Base-by-base conservation (phyloP, 305 asterid species). In the Andrographis paniculata region DNA sequence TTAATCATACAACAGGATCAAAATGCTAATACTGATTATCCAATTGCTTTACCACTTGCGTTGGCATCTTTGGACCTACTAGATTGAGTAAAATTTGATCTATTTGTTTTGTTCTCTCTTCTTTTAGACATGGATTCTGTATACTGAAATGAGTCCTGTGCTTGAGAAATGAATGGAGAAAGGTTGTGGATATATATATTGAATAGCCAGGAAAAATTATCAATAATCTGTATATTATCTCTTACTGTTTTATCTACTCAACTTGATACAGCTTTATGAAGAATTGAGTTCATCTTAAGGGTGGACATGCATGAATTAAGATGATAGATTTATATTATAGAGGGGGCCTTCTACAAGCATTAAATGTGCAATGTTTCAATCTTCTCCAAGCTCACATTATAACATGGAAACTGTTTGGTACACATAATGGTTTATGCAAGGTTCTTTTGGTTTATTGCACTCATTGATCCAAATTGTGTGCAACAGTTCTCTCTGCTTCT, bases 401-500 rank as follows among this genome's bases (percentile, higher is more conserved):
- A 28, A 28, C 33, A 28, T 20, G 17, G 14, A 9, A 33, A 6
- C n/a, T 19, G n/a, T 50, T 18, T 49, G 42, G 13, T 50, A 50
- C 16, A 30, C 28, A 19, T 21, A 12, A 15, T 37, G 27, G 5
- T 24, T 18, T 38, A 17, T 12, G 17, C 43, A 27, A 37, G 24
- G n/a, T 22, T 47, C 12, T 19, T 14, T 42, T 23, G 10, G 9
- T 40, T n/a, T 44, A 2, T 20, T 27, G 15, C 9, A 3, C 36
- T 21, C 27, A 9, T 20, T 45, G 43, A 59, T 56, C 23, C 16
- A 42, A 38, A 17, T 17, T 55, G 40, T 48, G 14, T 58, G 49
- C 60, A 18, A 22, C 87, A 91, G 99, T 91, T 68, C 96, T 91
- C 61, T 91, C 99, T 12, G 99, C 99, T 58, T 73, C 99, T 13